These are phyloP conservation scores for Cladosporium velox DNA, from an alignment of 2,329 filamentous ascomycete species.

Conservation along the genomic window DNA sequence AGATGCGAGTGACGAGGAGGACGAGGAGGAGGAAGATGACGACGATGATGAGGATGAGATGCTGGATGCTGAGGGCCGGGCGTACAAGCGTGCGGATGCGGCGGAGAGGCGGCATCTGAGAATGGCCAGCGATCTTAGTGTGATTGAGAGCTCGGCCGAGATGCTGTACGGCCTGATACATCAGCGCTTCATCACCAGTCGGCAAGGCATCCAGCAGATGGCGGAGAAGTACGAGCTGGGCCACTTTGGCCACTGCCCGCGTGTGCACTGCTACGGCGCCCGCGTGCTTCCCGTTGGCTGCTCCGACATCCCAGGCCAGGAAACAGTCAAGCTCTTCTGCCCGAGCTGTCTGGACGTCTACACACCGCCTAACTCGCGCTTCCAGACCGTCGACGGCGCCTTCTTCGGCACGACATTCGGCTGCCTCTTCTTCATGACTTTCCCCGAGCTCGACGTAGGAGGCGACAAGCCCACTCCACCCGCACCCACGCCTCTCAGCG, in stretches of 20 bases:
- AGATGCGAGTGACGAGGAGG: conserved; percentile 84
- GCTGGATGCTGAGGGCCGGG: conserved; percentile 60
- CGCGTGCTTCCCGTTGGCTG: conserved; percentile 90
- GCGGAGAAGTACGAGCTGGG: conserved; percentile 97
- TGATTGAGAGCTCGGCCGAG: conserved; percentile 97
- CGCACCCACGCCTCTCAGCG: conserved; percentile 22
- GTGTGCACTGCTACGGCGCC: conserved; percentile 86
- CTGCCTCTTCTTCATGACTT: conserved; percentile 96
- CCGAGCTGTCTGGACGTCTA: conserved; percentile 96
- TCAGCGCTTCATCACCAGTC: conserved; percentile 95
- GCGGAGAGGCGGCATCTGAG: conserved; percentile 76
- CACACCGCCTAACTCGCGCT: conserved; percentile 93
- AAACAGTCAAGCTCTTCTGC: conserved; percentile 98
- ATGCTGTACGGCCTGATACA: conserved; percentile 97
- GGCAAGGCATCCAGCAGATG: conserved; percentile 97
- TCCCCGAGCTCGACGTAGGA: conserved; percentile 87
- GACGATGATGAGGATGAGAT: conserved; percentile 57
- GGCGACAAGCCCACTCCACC: conserved; percentile 29
- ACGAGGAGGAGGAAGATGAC: conserved; percentile 67
- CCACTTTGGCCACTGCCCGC: conserved; percentile 94
- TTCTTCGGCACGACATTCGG: conserved; percentile 99
- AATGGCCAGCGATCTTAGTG: conserved; percentile 87
- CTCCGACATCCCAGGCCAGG: conserved; percentile 91
- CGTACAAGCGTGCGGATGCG: conserved; percentile 34
- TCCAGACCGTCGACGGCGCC: conserved; percentile 94